These are phyloP conservation scores for Rauvolfia tetraphylla DNA, from an alignment of 257 asterid species.

Conservation along the genomic window DNA sequence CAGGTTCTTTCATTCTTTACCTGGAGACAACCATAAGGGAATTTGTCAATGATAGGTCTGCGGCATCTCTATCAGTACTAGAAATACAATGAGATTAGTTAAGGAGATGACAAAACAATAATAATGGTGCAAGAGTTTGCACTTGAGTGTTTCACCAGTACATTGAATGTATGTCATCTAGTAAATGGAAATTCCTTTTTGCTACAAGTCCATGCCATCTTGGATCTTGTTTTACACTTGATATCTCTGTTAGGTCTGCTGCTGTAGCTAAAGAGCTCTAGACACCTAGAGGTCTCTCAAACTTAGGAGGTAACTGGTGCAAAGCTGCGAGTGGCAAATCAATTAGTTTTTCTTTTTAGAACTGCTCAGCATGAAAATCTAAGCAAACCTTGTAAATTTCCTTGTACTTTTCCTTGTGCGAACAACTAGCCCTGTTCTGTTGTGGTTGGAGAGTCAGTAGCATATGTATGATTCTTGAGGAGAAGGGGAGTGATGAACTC, in stretches of 20 bases:
- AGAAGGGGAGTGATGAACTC: too few species aligned
- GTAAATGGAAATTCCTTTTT: neutral
- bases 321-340: neutral
- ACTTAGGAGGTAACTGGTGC: neutral
- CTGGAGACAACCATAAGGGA: constrained; percentile 19
- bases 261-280: neutral
- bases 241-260: neutral
- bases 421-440: too few species aligned
- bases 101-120: neutral
- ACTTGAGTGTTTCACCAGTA: neutral
- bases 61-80: neutral
- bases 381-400: neutral
- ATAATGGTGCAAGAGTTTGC: neutral
- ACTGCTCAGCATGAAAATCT: neutral
- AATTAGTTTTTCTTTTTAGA: neutral
- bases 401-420: neutral
- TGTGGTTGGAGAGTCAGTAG: too few species aligned
- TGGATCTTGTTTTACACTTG: neutral
- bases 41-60: constrained; percentile 23
- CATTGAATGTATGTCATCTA: neutral
- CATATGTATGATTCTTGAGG: too few species aligned
- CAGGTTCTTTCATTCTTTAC: constrained; percentile 13
- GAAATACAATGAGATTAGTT: neutral
- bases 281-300: neutral
- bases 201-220: neutral